Base-by-base conservation (phyloP, 345 rosid genomes). In the Xanthoceras sorbifolium region DNA sequence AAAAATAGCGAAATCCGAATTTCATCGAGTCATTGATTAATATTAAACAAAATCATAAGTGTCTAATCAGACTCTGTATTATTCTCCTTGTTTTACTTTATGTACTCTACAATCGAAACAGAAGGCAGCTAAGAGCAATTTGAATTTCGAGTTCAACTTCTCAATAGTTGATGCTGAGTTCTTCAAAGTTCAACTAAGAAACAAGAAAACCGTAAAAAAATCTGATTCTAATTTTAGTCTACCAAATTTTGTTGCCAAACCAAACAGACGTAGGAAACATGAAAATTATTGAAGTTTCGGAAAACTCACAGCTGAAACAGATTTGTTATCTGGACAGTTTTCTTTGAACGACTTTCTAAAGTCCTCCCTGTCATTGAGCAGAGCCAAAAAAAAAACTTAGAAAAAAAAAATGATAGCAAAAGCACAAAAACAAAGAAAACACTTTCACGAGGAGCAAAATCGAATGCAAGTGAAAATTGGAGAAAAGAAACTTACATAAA, bases 271-370 rank as follows among this genome's bases (percentile, higher is more conserved):
- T 17, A 64, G 54, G 31, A 64, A 10, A 42, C 10, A 10, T 42
- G 46, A 42, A 42, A 3, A 42, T 42, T 42, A 42, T 42, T 42
- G 46, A 42, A 42, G 46, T 9, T 11, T 42, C n/a, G n/a, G 10
- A 42, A 14, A 42, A 57, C 84, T 68, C 25, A 74, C 81, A 78
- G 23, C 77, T 15, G 85, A 31, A 67, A 71, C 68, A 23, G 77
- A 61, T 82, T 79, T 82, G 72, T 82, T 82, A 23, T 79, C 82
- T 8, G 85, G 82, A 76, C 26, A 67, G 15, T 68, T 82, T 46
- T 79, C 80, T 74, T 82, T 82, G 82, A 71, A 82, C 15, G 72
- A 78, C 38, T 75, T 76, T 54, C 85, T 76, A 64, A 78, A 82
- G 25, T 79, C 85, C 72, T 78, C 85, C 85, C 85, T 82, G 76